These are phyloP conservation scores for Neurospora terricola DNA, from an alignment of 495 filamentous ascomycete species.

Conservation along the genomic window DNA sequence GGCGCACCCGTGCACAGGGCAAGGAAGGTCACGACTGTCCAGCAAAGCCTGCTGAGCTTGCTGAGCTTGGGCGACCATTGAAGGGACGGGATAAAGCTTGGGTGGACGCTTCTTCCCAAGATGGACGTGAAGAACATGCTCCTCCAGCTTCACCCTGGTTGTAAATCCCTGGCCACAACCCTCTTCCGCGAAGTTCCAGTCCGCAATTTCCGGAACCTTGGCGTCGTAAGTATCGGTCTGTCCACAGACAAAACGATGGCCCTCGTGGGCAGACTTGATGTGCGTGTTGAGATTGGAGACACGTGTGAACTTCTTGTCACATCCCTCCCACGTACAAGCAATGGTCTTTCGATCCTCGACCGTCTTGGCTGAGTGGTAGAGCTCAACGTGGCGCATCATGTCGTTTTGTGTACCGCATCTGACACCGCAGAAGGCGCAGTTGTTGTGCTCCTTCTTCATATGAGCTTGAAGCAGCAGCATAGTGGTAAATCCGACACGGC, in stretches of 20 bases:
- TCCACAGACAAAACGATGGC: slow-evolving; percentile 63
- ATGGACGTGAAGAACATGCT: slow-evolving; percentile 71
- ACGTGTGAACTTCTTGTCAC: slow-evolving; percentile 63
- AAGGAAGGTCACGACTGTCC: slow-evolving; percentile 46
- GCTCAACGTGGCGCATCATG: slow-evolving; percentile 60
- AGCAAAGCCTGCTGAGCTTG: slow-evolving; percentile 29
- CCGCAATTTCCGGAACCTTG: slow-evolving; percentile 37
- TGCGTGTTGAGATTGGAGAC: slow-evolving; percentile 73
- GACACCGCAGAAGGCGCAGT: slow-evolving; percentile 61
- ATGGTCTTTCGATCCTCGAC: slow-evolving; percentile 53
- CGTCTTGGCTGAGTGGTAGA: slow-evolving; percentile 51
- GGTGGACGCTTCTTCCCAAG: slow-evolving; percentile 45
- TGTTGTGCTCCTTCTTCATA: slow-evolving; percentile 57
- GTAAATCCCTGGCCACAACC: slow-evolving; percentile 62
- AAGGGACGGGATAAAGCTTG: slow-evolving; percentile 23
- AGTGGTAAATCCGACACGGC: slow-evolving; percentile 55
- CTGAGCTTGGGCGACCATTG: slow-evolving; percentile 1
- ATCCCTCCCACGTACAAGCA: slow-evolving; percentile 53
- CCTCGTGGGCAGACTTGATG: slow-evolving; percentile 62
- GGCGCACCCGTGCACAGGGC: slow-evolving; percentile 43
- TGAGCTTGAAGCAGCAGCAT: slow-evolving; percentile 61
- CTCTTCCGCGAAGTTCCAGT: slow-evolving; percentile 50
- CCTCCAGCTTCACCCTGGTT: slow-evolving; percentile 65
- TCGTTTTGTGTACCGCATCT: slow-evolving; percentile 50
- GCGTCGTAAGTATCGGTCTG: slow-evolving; percentile 47